Percentiles rank a stretch among this genome's conserved stretches.
phyloP scores from a whole-genome alignment of 2,329 filamentous ascomycete species.

The Pseudocercospora fijiensis region DNA sequence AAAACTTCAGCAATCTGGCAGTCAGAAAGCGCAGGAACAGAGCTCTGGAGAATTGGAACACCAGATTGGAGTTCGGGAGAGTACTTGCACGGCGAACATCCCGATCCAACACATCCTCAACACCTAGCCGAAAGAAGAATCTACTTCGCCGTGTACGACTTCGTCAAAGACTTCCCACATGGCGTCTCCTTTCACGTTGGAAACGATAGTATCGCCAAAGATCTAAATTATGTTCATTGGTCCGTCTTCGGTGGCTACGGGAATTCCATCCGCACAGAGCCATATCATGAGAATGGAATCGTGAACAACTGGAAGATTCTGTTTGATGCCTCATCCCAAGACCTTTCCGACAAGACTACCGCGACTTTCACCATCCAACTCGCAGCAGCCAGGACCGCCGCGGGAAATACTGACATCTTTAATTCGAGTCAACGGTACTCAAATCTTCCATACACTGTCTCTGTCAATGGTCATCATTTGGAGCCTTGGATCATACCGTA shows the following conservation, averaged over 20 bases:
- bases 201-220: constrained; percentile 48
- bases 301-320: constrained; percentile 62
- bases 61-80: constrained; percentile 63
- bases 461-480: constrained; percentile 47
- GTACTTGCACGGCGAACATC: constrained; percentile 58
- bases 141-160: constrained; percentile 63
- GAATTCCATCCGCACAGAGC: constrained; percentile 48
- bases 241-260: constrained; percentile 60
- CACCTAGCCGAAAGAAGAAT: constrained; percentile 59
- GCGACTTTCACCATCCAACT: constrained; percentile 64
- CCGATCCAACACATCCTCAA: constrained; percentile 50
- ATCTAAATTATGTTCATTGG: constrained; percentile 67
- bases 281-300: constrained; percentile 47
- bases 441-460: constrained; percentile 55
- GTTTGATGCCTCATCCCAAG: constrained; percentile 49
- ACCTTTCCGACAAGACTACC: constrained; percentile 42
- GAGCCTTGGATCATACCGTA: constrained; percentile 60
- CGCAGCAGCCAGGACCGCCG: constrained; percentile 61
- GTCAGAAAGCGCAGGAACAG: constrained; percentile 56
- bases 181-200: constrained; percentile 61
- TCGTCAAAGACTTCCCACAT: constrained; percentile 57
- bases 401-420: constrained; percentile 61
- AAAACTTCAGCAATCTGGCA: constrained; percentile 50
- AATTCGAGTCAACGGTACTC: constrained; percentile 55
- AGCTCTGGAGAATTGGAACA: constrained; percentile 63